phyloP scores from a whole-genome alignment of 2,329 filamentous ascomycete genomes.

The Pseudogymnoascus sp. region DNA sequence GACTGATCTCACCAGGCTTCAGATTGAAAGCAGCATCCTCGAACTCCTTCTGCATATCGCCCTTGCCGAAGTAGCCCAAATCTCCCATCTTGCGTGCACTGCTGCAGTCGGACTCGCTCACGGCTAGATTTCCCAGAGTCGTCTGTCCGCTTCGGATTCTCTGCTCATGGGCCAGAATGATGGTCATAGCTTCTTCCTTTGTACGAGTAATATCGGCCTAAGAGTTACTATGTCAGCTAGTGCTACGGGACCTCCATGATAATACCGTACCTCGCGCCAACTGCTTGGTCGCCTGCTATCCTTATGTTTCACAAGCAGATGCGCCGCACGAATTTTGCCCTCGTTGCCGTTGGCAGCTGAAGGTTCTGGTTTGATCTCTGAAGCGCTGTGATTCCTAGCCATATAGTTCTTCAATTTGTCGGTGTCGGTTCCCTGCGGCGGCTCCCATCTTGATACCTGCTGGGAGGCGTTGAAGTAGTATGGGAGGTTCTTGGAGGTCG shows the following conservation, averaged over 20 bases:
- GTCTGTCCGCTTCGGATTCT: slow-evolving; percentile 63
- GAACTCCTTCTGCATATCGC: slow-evolving; percentile 98
- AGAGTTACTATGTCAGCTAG: slow-evolving; percentile 12
- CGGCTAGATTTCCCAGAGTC: slow-evolving; percentile 72
- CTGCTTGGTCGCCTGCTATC: slow-evolving; percentile 82
- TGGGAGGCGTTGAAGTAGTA: slow-evolving; percentile 93
- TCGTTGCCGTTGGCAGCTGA: slow-evolving; percentile 34
- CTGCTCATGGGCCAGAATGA: slow-evolving; percentile 65
- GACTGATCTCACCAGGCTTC: slow-evolving; percentile 76
- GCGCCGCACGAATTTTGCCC: slow-evolving; percentile 87
- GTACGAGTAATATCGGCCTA: slow-evolving; percentile 72
- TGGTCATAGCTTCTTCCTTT: slow-evolving; percentile 76
- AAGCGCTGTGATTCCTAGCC: slow-evolving; percentile 70
- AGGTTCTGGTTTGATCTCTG: slow-evolving; percentile 33
- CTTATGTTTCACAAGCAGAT: slow-evolving; percentile 87
- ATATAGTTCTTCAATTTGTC: slow-evolving; percentile 93
- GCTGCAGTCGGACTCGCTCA: slow-evolving; percentile 88
- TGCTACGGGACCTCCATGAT: background rate
- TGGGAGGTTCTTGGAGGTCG: slow-evolving; percentile 95
- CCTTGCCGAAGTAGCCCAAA: slow-evolving; percentile 85
- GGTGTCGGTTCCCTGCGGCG: slow-evolving; percentile 76
- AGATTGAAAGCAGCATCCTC: slow-evolving; percentile 93
- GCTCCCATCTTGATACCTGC: slow-evolving; percentile 92
- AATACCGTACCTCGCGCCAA: slow-evolving; percentile 63
- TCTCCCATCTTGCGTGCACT: slow-evolving; percentile 91